These are phyloP conservation scores for Diaporthe sp. DNA, from an alignment of 2,329 filamentous ascomycete species.

Conservation along the genomic window DNA sequence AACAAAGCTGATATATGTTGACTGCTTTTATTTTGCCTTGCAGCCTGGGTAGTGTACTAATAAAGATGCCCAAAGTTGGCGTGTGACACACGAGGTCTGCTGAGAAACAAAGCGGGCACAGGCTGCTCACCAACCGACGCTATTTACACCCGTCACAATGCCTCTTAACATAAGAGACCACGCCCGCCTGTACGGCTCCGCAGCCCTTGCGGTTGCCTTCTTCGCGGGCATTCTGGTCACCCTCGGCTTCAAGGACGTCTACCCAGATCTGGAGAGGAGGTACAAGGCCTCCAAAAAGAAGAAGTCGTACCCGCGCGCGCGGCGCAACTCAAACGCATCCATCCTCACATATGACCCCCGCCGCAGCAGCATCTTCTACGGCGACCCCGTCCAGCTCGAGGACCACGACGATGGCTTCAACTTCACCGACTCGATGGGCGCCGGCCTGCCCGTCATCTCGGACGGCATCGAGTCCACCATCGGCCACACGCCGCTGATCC, in stretches of 20 bases:
- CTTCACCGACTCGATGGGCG: constrained; percentile 41
- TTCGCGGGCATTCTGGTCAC: constrained; percentile 82
- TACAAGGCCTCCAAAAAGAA: constrained; percentile 61
- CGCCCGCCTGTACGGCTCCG: constrained; percentile 72
- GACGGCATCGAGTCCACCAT: constrained; percentile 93
- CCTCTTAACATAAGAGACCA: constrained; percentile 65
- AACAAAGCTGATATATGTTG: not conserved
- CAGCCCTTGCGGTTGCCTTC: constrained; percentile 80
- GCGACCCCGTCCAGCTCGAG: constrained; percentile 66
- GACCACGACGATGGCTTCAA: constrained; percentile 59
- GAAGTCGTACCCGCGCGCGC: constrained; percentile 46
- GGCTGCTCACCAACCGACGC: constrained; percentile 12
- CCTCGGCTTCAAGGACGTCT: constrained; percentile 83
- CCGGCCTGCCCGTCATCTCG: constrained; percentile 61
- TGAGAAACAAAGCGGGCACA: constrained; percentile 7
- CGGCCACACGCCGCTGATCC: constrained; percentile 91
- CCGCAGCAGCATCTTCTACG: constrained; percentile 60
- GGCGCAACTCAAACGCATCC: constrained; percentile 41
- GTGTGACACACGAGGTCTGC: not conserved
- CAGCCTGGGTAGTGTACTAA: not conserved
- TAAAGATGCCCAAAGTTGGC: not conserved
- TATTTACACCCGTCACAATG: constrained; percentile 56
- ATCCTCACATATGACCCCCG: constrained; percentile 43
- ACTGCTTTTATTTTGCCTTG: not conserved
- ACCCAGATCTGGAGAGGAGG: constrained; percentile 78